These are phyloP conservation scores for Hanseniaspora gamundiae DNA, from an alignment of 1,139 yeast genomes.

Conservation along the genomic window DNA sequence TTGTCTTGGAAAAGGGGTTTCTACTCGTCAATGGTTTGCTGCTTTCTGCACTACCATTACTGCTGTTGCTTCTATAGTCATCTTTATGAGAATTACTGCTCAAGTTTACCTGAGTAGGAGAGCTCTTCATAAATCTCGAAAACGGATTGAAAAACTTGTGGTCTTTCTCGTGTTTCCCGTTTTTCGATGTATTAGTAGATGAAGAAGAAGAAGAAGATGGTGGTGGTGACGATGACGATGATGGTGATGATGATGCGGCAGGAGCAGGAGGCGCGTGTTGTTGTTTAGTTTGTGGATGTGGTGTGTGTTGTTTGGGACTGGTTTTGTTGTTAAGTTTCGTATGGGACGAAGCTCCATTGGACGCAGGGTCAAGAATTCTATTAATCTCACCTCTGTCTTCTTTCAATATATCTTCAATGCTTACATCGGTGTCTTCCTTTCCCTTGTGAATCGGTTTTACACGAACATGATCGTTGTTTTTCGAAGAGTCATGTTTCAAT, in stretches of 20 bases:
- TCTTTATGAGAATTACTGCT: not conserved
- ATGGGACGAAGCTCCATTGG: too few species aligned
- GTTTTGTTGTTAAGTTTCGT: too few species aligned
- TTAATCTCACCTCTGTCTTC: not conserved
- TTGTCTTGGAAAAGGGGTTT: not conserved
- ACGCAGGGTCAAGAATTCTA: too few species aligned
- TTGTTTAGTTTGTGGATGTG: too few species aligned
- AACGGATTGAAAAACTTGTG: not conserved
- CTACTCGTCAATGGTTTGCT: not conserved
- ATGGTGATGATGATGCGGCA: too few species aligned
- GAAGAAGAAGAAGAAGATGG: not conserved
- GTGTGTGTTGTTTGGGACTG: too few species aligned
- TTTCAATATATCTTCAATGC: not conserved
- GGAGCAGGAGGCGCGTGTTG: too few species aligned
- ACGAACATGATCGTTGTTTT: too few species aligned
- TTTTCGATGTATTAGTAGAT: not conserved
- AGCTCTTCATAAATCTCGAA: not conserved
- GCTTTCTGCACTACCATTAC: not conserved
- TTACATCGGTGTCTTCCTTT: not conserved
- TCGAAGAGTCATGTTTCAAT: too few species aligned
- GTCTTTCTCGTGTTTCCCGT: not conserved
- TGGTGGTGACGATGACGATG: too few species aligned
- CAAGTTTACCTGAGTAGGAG: not conserved
- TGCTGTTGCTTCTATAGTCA: not conserved
- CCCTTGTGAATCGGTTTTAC: not conserved